Evolutionary conservation across 352 stramenopile species (phyloP).

Genomic region (Blastocystis sp.): DNA sequence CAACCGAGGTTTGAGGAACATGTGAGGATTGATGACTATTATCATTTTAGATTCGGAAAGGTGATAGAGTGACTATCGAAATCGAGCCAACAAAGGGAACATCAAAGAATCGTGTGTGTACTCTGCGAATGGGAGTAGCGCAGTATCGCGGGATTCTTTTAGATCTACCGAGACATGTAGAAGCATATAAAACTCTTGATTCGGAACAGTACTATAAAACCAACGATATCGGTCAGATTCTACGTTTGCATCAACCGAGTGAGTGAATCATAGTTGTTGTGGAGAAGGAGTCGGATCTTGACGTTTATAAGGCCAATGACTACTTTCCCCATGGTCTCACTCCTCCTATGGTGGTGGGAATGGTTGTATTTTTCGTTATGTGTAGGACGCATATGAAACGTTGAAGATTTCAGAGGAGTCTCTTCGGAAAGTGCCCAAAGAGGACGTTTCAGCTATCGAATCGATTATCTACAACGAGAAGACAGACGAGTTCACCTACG

Average conservation of each 20-base stretch:
- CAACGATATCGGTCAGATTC: constrained; percentile 40
- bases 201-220: constrained; percentile 57
- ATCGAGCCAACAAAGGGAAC: background rate
- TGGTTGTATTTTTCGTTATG: background rate
- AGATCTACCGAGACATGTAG: constrained; percentile 34
- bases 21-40: background rate
- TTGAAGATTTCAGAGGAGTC: background rate
- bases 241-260: background rate
- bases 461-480: constrained; percentile 41
- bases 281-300: background rate
- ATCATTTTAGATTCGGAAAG: background rate
- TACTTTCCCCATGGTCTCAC: constrained; percentile 43
- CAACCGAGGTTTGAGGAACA: constrained; percentile 40
- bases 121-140: background rate
- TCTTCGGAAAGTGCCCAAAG: background rate
- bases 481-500: background rate
- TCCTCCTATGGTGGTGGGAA: background rate
- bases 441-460: constrained; percentile 31
- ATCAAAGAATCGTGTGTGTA: background rate
- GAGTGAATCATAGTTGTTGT: constrained; percentile 26
- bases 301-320: background rate
- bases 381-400: background rate
- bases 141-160: constrained; percentile 22
- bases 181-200: constrained; percentile 51
- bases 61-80: background rate